Percentiles rank a stretch among this genome's conserved stretches.
Evolutionary conservation across 2,329 filamentous ascomycete genomes (phyloP).

Genomic region (Boeremia exigua): DNA sequence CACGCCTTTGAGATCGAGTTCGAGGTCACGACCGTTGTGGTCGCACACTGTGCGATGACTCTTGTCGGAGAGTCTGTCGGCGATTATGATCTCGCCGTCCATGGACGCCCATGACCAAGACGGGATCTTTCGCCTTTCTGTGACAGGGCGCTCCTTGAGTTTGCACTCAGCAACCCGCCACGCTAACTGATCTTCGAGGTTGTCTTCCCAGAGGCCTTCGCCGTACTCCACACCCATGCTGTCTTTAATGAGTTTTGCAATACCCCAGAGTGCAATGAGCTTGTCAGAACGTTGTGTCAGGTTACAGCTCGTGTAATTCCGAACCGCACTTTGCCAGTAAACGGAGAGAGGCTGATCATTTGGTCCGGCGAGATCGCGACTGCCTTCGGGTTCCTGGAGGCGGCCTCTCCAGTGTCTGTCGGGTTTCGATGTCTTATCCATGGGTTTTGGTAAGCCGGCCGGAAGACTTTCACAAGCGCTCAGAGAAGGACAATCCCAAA

Average conservation of each 20-base stretch:
- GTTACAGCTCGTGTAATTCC: constrained; percentile 30
- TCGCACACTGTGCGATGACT: constrained; percentile 21
- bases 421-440: constrained; percentile 22
- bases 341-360: constrained; percentile 28
- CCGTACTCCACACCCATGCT: constrained; percentile 26
- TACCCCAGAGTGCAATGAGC: constrained; percentile 35
- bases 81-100: constrained; percentile 23
- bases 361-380: constrained; percentile 15
- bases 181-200: constrained; percentile 34
- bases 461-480: constrained; percentile 35
- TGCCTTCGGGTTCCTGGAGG: constrained; percentile 22
- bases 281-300: constrained; percentile 32
- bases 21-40: constrained; percentile 17
- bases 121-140: constrained; percentile 21
- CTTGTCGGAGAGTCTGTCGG: constrained; percentile 19
- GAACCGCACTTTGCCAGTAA: constrained; percentile 34
- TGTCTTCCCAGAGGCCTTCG: constrained; percentile 30
- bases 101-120: constrained; percentile 35
- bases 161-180: constrained; percentile 30
- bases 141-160: constrained; percentile 11
- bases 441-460: constrained; percentile 24
- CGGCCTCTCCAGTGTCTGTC: constrained; percentile 37
- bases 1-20: constrained; percentile 20
- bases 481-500: constrained; percentile 36
- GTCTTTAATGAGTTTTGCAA: constrained; percentile 36